Conservation (phyloP, 2,329 filamentous ascomycete genomes). For the Volutella citrinella region DNA sequence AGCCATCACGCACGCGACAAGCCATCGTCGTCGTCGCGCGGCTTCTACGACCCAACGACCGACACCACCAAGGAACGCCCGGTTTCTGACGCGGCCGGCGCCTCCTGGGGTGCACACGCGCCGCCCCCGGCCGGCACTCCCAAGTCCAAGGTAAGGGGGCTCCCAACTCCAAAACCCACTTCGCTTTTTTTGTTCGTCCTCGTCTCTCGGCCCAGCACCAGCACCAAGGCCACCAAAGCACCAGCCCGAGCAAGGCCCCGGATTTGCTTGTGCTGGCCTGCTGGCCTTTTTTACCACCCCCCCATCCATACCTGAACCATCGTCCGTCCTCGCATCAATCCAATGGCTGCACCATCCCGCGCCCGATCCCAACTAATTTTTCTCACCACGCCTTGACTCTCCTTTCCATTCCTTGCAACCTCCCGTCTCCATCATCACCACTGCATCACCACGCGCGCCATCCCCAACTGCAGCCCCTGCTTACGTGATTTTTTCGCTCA, state of each 20-base stretch:
- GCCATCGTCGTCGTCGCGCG: slow-evolving; percentile 36
- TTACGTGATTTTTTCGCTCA: slow-evolving; percentile 26
- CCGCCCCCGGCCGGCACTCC: slow-evolving; percentile 41
- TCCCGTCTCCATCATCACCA: slow-evolving; percentile 13
- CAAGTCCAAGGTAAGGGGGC: slow-evolving; percentile 45
- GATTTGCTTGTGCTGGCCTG: slow-evolving; percentile 14
- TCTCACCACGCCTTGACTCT: slow-evolving; percentile 8
- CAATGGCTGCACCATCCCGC: slow-evolving; percentile 21
- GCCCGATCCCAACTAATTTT: slow-evolving; percentile 10
- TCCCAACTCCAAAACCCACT: slow-evolving; percentile 29
- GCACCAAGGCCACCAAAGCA: slow-evolving; percentile 11
- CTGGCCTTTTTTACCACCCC: too few relatives aligned
- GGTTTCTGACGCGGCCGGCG: slow-evolving; percentile 37
- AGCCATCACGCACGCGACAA: slow-evolving; percentile 37
- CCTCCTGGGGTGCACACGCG: slow-evolving; percentile 33
- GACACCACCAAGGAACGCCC: slow-evolving; percentile 48
- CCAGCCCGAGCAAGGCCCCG: too few relatives aligned
- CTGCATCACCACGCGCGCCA: slow-evolving; percentile 13
- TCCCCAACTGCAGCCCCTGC: slow-evolving; percentile 16
- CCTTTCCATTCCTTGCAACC: slow-evolving; percentile 8
- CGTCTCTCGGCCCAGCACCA: slow-evolving; percentile 1
- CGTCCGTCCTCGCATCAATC: slow-evolving; percentile 7
- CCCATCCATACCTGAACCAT: neutral
- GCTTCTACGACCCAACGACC: slow-evolving; percentile 54
- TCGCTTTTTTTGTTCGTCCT: slow-evolving; percentile 16